Evolutionary conservation across 306 rosid genomes (phyloP), one percentile per base, ranked within the genome.

Genomic region (Pyrus communis): DNA sequence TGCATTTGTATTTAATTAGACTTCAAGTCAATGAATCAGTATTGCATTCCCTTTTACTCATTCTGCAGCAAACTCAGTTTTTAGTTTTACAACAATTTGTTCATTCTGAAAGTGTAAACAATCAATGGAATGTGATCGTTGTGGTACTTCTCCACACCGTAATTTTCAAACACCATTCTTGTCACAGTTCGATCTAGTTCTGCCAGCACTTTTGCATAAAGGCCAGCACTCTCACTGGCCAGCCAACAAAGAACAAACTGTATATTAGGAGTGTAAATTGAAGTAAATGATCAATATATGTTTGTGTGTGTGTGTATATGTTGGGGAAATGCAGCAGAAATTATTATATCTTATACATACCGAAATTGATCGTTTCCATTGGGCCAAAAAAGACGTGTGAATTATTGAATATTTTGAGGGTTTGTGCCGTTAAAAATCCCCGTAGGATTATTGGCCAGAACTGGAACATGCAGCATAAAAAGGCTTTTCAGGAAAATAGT

Each of bases 301-400:
- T 38, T 1, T 38, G 43, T 38, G 43, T 38, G 11, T 38, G 11
- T 35, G 9, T 38, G 3, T 38, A 4, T 5, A 2, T 38, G 43
- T 46, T 11, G 11, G 18, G 5, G 54, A 46, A 11, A 11, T 46
- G 54, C 4, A 13, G 17, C 14, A 11, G 17, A 38, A 38, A 0
- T 46, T 46, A 46, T 46, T 14, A 3, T 38, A 46, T 46, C 23
- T 33, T 33, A 33, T 33, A 33, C 3, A 3, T 6, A 57, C 27
- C 61, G 61, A n/a, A 57, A n/a, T 57, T 21, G 27, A 22, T 57
- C 61, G 43, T 78, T 81, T 42, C 85, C 81, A 28, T 69, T 4
- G 25, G 85, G 81, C 83, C 85, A 84, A 57, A 81, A 57, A 71
- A 62, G 78, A 27, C 61, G 73, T 2, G 84, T 54, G 75, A 81